A percentile compares a stretch with the other conserved stretches of the same genome.
phyloP scores from a whole-genome alignment of 139 green algal genomes.

The Coelastrella sp. region DNA sequence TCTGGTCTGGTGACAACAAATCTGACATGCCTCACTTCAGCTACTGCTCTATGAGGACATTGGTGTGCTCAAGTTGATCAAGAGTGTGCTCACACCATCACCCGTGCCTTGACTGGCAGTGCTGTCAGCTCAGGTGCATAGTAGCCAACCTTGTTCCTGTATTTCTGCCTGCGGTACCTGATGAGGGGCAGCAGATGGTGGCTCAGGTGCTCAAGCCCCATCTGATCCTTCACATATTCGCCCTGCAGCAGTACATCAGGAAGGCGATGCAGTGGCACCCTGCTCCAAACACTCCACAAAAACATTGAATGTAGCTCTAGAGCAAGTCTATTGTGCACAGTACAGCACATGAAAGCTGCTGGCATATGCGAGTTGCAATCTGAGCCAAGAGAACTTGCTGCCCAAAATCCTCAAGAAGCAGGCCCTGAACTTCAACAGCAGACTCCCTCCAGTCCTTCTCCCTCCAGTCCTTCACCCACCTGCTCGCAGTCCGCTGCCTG shows the following conservation, averaged over 20 bases:
- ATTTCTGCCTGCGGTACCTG: slow-evolving; percentile 55
- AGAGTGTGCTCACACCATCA: background rate
- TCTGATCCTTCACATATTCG: slow-evolving; percentile 71
- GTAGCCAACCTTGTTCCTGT: slow-evolving; percentile 19
- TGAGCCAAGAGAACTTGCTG: background rate
- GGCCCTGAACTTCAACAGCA: background rate
- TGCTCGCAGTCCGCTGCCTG: slow-evolving; percentile 65
- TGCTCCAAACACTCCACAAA: background rate
- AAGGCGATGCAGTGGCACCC: background rate
- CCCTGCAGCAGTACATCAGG: slow-evolving; percentile 25
- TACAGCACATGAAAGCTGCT: too few relatives aligned
- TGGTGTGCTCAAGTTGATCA: too few relatives aligned
- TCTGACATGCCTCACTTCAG: background rate
- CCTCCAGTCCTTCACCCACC: background rate
- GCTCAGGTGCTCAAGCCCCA: slow-evolving; percentile 67
- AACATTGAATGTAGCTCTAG: too few relatives aligned
- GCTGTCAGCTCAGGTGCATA: slow-evolving; percentile 47
- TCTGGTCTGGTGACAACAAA: too few relatives aligned
- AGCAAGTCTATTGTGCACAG: too few relatives aligned
- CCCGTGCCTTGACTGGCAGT: slow-evolving; percentile 29
- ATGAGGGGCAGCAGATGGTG: slow-evolving; percentile 77
- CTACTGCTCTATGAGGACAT: background rate
- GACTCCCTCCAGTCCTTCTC: background rate
- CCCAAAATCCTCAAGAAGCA: background rate
- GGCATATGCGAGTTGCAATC: background rate